Evolutionary conservation across 2,329 filamentous ascomycete genomes (phyloP).

Genomic region (Aureobasidium sp.): DNA sequence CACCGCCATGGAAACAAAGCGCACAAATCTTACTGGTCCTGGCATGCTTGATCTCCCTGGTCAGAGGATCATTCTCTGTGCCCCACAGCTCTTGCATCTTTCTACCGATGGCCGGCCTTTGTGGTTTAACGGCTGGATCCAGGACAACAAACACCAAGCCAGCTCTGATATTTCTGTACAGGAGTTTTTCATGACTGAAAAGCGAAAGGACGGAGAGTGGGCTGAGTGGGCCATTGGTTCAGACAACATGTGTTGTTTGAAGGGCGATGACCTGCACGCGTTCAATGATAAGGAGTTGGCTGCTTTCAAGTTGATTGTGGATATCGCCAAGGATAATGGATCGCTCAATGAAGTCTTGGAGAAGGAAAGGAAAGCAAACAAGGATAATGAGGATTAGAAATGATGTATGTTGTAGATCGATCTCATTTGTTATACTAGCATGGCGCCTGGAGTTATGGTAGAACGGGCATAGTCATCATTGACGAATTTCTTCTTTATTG

Average conservation of each 20-base stretch:
- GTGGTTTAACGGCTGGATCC: slow-evolving; percentile 41
- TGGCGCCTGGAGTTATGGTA: neutral
- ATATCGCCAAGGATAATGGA: slow-evolving; percentile 15
- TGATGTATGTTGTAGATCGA: no score
- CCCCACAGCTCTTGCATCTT: slow-evolving; percentile 38
- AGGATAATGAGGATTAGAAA: neutral
- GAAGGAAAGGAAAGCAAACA: neutral
- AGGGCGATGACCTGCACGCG: slow-evolving; percentile 19
- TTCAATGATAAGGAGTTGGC: slow-evolving; percentile 21
- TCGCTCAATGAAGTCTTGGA: neutral
- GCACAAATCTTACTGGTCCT: neutral
- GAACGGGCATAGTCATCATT: neutral
- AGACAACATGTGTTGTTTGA: slow-evolving; percentile 29
- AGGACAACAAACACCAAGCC: slow-evolving; percentile 34
- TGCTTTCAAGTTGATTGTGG: slow-evolving; percentile 24
- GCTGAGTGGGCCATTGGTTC: slow-evolving; percentile 28
- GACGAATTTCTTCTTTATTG: neutral
- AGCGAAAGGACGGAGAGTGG: slow-evolving; percentile 15
- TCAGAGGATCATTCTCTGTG: slow-evolving; percentile 31
- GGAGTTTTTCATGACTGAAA: slow-evolving; percentile 25
- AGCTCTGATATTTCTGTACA: slow-evolving; percentile 28
- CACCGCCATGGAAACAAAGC: neutral
- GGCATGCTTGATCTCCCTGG: neutral
- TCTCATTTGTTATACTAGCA: neutral
- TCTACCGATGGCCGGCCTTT: slow-evolving; percentile 32